Percentiles rank a stretch among this genome's conserved stretches.
These are phyloP conservation scores for Quillaja saponaria DNA, from an alignment of 306 rosid species.

Conservation along the genomic window DNA sequence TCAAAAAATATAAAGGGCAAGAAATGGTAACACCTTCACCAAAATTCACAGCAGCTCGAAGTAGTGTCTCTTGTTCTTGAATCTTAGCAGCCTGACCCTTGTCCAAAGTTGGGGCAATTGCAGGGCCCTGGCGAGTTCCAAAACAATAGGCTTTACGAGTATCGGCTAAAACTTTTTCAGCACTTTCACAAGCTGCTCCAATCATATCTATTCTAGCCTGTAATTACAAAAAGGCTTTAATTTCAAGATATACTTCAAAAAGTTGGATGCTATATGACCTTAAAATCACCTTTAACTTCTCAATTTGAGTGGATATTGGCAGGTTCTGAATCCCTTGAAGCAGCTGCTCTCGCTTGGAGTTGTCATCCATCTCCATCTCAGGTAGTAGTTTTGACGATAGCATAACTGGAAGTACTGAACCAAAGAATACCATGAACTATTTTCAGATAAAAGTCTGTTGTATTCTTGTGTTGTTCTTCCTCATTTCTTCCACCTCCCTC, in stretches of 20 bases:
- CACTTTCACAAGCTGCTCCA: slow-evolving; percentile 90
- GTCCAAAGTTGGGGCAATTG: slow-evolving; percentile 78
- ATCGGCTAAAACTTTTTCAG: slow-evolving; percentile 88
- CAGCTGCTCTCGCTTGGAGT: slow-evolving; percentile 69
- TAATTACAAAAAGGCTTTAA: slow-evolving; percentile 14
- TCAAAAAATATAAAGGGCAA: no score
- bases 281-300: slow-evolving; percentile 63
- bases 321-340: slow-evolving; percentile 87
- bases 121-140: slow-evolving; percentile 82
- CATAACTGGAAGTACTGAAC: slow-evolving; percentile 81
- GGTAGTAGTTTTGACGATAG: slow-evolving; percentile 82
- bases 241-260: not conserved
- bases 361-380: slow-evolving; percentile 87
- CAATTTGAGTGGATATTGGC: slow-evolving; percentile 70
- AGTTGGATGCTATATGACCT: slow-evolving; percentile 15
- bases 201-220: slow-evolving; percentile 88
- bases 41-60: slow-evolving; percentile 79
- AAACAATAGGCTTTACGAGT: slow-evolving; percentile 89
- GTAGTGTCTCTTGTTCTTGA: slow-evolving; percentile 87
- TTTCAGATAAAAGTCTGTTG: not conserved
- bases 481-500: no score
- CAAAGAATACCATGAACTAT: slow-evolving; percentile 9
- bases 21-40: slow-evolving; percentile 59
- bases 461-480: no score
- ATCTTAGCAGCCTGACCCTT: slow-evolving; percentile 95